Evolutionary conservation across 2,329 filamentous ascomycete species (phyloP).

Genomic region (Colletotrichum lupini): DNA sequence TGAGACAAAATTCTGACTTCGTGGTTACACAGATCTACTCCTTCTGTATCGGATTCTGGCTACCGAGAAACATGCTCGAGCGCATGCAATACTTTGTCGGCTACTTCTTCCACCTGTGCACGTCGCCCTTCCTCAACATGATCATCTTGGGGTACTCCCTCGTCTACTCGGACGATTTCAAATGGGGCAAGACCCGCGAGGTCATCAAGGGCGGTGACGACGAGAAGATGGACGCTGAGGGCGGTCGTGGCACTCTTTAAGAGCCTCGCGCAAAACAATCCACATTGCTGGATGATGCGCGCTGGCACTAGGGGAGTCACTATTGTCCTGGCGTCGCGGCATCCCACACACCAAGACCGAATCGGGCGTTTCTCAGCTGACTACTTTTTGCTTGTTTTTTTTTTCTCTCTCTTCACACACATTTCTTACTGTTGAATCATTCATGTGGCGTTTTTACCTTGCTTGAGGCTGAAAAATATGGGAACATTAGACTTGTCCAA

Average conservation of each 20-base stretch:
- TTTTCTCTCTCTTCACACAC: not conserved
- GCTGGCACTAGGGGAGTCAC: not conserved
- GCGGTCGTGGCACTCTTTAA: slow-evolving; percentile 38
- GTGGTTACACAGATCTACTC: slow-evolving; percentile 49
- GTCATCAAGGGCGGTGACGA: slow-evolving; percentile 43
- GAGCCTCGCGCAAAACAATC: not conserved
- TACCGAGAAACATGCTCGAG: slow-evolving; percentile 51
- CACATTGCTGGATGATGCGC: not conserved
- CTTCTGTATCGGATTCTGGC: slow-evolving; percentile 55
- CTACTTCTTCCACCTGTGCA: slow-evolving; percentile 49
- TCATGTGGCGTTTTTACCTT: slow-evolving; percentile 22
- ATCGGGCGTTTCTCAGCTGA: not conserved
- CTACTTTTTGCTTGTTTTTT: not conserved
- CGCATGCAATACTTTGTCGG: slow-evolving; percentile 52
- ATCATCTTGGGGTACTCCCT: slow-evolving; percentile 54
- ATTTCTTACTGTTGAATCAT: slow-evolving; percentile 26
- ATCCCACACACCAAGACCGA: slow-evolving; percentile 2
- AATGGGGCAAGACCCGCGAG: slow-evolving; percentile 58
- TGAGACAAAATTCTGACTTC: slow-evolving; percentile 13
- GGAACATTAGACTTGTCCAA: slow-evolving; percentile 26
- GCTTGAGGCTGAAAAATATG: slow-evolving; percentile 20
- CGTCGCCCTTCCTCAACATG: slow-evolving; percentile 56
- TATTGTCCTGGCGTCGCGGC: not conserved
- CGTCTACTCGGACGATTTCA: slow-evolving; percentile 56
- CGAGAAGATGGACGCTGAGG: slow-evolving; percentile 37